Evolutionary conservation across 768 basidiomycete genomes (phyloP), one percentile per base, ranked within the genome.

Genomic region (Boletus speciosus): DNA sequence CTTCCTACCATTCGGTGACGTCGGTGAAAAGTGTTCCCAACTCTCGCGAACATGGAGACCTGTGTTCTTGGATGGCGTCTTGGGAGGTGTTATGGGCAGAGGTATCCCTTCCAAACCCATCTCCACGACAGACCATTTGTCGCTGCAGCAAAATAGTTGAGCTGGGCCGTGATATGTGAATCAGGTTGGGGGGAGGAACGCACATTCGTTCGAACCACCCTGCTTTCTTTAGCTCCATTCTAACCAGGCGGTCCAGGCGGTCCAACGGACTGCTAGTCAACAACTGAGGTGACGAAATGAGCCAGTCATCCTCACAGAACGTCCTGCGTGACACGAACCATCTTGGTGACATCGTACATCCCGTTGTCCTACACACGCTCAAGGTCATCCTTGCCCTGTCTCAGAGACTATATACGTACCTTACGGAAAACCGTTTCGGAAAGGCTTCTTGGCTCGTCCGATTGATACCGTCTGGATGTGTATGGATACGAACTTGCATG

Each of bases 121-220:
- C 19, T 64, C 58, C 27, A 68, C 62, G 25, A 66, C 48, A 1
- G 62, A 53, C 67, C 67, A 68, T 39, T 66, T 63, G 57, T 70
- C 67, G 11, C 68, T 68, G 32, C 23, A 44, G 2, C 15, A 9
- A 52, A n/a, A 16, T n/a, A 25, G n/a, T 21, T 16, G 14, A 47
- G 23, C 32, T 3, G 32, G 10, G 21, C 9, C 6, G 16, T 6
- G 25, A n/a, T 38, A n/a, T 15, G 2, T 19, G 16, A 37, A 19
- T 34, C 27, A 19, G 23, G 1, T 10, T 11, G 4, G 14, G 4
- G 3, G 1, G 0, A 9, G 0, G 3, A 15, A 55, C 66, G 7
- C 46, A 68, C 67, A 29, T 38, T 59, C 68, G 66, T 57, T 68
- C 67, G 6, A 68, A 56, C 67, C 67, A 68, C 21, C 69, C 69